Base-by-base conservation (phyloP, 2,329 filamentous ascomycete species). In the Cercospora zeae-maydis region DNA sequence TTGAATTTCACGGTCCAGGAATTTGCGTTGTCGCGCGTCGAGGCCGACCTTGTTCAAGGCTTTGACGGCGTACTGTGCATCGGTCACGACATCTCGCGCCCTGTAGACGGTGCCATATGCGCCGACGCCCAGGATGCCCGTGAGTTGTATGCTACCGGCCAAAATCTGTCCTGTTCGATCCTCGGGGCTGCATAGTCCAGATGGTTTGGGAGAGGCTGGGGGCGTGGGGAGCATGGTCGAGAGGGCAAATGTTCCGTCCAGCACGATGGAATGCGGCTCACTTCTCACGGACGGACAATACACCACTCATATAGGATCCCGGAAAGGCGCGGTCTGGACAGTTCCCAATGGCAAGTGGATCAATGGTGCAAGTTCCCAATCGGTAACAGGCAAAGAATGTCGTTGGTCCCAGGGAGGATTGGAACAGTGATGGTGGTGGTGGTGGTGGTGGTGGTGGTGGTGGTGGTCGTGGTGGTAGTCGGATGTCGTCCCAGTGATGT, bases 61-160 rank as follows among this genome's bases (percentile, higher is more conserved):
- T 83, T 99, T 99, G 75, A 99, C 93, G 67, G 95, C 95, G 82
- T 96, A 99, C 68, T 86, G 88, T 63, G 87, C 84, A 75, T 89
- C 86, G 70, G 88, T 93, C 75, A 88, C 88, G 75, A 93, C 86
- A 79, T 95, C 93, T 78, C 90, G 82, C 73, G 93, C 93, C 68
- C 88, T 87, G 81, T 98, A 98, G 27, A 99, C 95, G 45, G 97
- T 93, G 68, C 95, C 95, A 78, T 99, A 99, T 62, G 95, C 95
- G 71, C 95, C 95, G 56, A 93, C 91, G 68, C 95, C 95, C 66
- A 98, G 84, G 71, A 98, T 91, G 66, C 87, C 86, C 67, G 88
- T 91, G 73, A 98, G 82, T 80, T 93, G 88, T 70, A 97, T 84
- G 75, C 90, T 88, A 75, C 89, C 89, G 71, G 91, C 91, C 69